phyloP scores from a whole-genome alignment of 2,329 filamentous ascomycete species.

The Fusarium poae region DNA sequence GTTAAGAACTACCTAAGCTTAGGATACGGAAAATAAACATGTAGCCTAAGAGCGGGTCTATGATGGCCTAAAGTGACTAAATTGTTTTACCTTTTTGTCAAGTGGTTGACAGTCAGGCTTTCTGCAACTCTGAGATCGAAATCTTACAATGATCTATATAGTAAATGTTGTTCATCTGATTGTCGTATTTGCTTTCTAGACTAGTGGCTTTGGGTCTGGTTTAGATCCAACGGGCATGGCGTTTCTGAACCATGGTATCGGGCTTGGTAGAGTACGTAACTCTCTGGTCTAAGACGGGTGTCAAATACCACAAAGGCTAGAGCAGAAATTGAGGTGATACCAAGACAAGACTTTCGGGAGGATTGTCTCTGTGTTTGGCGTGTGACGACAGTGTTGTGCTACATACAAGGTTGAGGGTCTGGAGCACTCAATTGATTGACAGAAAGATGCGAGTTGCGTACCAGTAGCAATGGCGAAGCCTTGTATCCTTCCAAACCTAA shows the following conservation, averaged over 20 bases:
- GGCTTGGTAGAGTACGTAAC: not conserved
- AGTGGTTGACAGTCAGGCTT: not conserved
- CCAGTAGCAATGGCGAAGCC: not conserved
- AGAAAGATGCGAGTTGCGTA: not conserved
- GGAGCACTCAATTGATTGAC: constrained; percentile 1
- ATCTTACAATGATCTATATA: not conserved
- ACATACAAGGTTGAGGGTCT: constrained; percentile 10
- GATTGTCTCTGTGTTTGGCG: constrained; percentile 1
- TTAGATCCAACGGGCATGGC: not conserved
- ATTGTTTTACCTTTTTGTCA: not conserved
- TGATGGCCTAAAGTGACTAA: not conserved
- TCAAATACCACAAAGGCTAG: not conserved
- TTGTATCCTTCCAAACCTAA: too few species aligned
- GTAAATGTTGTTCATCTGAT: constrained; percentile 3
- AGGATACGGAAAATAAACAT: not conserved
- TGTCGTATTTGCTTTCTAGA: not conserved
- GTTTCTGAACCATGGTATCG: constrained; percentile 3
- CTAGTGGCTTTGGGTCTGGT: not conserved
- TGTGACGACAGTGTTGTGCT: constrained; percentile 4
- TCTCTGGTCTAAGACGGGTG: constrained; percentile 29
- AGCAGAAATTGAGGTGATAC: constrained; percentile 24
- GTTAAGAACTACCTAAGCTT: not conserved
- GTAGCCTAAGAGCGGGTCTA: not conserved
- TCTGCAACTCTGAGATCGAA: not conserved
- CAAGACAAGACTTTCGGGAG: not conserved